A percentile compares a stretch with the other conserved stretches of the same genome.
Conservation (phyloP, 805 yeast genomes). For the Yarrowia sp. region DNA sequence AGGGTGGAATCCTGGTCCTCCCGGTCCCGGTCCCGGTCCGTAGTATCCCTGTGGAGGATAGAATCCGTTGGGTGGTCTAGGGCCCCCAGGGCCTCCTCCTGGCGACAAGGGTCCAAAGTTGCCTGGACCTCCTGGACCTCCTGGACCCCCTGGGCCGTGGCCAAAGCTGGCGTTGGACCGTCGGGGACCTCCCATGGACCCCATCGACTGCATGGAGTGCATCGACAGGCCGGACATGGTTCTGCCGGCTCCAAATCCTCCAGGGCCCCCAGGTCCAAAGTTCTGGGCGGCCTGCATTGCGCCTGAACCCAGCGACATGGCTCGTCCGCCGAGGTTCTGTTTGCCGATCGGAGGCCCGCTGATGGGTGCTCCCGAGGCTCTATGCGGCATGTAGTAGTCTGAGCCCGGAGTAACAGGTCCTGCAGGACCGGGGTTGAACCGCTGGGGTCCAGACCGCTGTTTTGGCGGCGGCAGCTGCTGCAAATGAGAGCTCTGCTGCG, state of each 20-base stretch:
- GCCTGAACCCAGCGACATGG: slow-evolving; percentile 20
- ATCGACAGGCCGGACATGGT: slow-evolving; percentile 16
- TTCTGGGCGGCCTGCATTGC: slow-evolving; percentile 21
- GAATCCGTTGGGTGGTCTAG: not conserved
- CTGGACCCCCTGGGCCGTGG: not conserved
- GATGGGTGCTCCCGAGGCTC: slow-evolving; percentile 4
- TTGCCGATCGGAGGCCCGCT: slow-evolving; percentile 9
- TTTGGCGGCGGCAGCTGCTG: not conserved
- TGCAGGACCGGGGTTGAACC: not conserved
- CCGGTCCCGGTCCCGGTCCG: not conserved
- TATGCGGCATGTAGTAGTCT: slow-evolving; percentile 12
- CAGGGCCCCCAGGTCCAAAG: not conserved
- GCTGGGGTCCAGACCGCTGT: slow-evolving; percentile 13
- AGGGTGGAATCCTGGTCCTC: not conserved
- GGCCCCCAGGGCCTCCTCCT: slow-evolving; percentile 1
- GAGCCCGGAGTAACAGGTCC: not conserved
- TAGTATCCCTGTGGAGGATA: not conserved
- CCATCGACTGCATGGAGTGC: slow-evolving; percentile 6
- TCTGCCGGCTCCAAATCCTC: slow-evolving; percentile 13
- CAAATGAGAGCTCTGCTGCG: slow-evolving; percentile 14
- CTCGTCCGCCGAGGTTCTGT: not conserved
- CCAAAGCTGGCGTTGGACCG: slow-evolving; percentile 14
- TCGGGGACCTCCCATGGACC: not conserved
- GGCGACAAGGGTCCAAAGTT: slow-evolving; percentile 3
- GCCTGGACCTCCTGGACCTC: not conserved